These are phyloP conservation scores for Geotrichum reessii DNA, from an alignment of 1,139 yeast species.

Conservation along the genomic window DNA sequence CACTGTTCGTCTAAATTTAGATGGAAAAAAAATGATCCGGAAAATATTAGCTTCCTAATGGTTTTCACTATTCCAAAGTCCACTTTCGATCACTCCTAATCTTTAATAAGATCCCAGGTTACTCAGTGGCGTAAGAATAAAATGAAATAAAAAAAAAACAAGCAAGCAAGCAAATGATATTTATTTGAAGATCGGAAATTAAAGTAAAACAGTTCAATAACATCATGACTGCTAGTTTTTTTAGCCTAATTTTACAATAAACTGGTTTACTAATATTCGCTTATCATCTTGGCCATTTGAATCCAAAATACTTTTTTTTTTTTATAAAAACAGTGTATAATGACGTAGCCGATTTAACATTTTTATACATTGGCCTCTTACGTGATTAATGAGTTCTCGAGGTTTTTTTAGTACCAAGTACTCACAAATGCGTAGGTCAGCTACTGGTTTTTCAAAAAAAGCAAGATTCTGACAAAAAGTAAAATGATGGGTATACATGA, in stretches of 20 bases:
- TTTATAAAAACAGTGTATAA: not conserved
- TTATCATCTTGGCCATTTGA: not conserved
- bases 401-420: not conserved
- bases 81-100: not conserved
- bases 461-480: no score
- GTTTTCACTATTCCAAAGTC: not conserved
- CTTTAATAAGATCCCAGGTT: not conserved
- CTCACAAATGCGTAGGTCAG: not conserved
- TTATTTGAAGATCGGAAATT: not conserved
- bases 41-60: not conserved
- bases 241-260: not conserved
- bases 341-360: not conserved
- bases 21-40: not conserved
- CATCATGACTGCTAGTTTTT: not conserved
- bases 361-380: not conserved
- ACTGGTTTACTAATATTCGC: not conserved
- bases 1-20: not conserved
- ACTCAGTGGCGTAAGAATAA: no score
- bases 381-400: not conserved
- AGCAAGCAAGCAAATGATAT: no score
- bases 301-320: not conserved
- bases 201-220: not conserved
- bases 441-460: no score
- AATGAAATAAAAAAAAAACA: no score
- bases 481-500: no score